A percentile compares a stretch with the other conserved stretches of the same genome.
These are phyloP conservation scores for Colletotrichum truncatum DNA, from an alignment of 2,329 filamentous ascomycete species.

Conservation along the genomic window DNA sequence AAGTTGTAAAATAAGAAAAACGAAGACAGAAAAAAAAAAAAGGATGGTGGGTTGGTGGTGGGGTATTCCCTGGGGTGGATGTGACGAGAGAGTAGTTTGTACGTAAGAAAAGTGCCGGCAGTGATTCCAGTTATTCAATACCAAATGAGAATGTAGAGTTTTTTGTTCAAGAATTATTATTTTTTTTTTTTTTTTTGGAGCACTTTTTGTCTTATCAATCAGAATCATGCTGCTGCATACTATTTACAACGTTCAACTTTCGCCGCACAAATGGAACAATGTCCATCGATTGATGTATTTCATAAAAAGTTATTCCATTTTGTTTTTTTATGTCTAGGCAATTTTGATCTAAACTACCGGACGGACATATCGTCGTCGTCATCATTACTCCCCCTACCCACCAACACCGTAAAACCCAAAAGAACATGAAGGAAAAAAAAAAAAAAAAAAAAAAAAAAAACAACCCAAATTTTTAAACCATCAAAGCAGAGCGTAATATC, in stretches of 20 bases:
- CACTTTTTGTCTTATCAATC: too few relatives aligned
- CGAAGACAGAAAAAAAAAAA: not conserved
- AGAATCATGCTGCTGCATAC: too few relatives aligned
- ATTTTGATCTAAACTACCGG: conserved; percentile 3
- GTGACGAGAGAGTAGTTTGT: not conserved
- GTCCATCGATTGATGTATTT: not conserved
- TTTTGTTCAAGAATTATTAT: too few relatives aligned
- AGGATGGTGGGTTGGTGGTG: too few relatives aligned
- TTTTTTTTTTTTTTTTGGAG: too few relatives aligned
- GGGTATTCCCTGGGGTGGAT: not conserved
- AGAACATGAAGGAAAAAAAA: too few relatives aligned
- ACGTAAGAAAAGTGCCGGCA: conserved; percentile 1
- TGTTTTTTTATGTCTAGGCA: conserved; percentile 11
- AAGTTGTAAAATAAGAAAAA: conserved; percentile 54
- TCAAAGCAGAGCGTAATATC: not conserved
- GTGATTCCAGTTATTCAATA: not conserved
- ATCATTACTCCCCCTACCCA: conserved; percentile 20
- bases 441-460: too few relatives aligned
- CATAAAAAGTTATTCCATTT: conserved; percentile 8
- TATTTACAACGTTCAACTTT: too few relatives aligned
- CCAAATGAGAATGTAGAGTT: too few relatives aligned
- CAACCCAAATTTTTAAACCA: not conserved
- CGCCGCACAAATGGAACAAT: not conserved
- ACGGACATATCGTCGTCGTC: conserved; percentile 1
- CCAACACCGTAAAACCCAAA: conserved; percentile 13